Percentiles rank a stretch among this genome's conserved stretches.
Conservation (phyloP, 306 rosid genomes). For the Cucumis melo region DNA sequence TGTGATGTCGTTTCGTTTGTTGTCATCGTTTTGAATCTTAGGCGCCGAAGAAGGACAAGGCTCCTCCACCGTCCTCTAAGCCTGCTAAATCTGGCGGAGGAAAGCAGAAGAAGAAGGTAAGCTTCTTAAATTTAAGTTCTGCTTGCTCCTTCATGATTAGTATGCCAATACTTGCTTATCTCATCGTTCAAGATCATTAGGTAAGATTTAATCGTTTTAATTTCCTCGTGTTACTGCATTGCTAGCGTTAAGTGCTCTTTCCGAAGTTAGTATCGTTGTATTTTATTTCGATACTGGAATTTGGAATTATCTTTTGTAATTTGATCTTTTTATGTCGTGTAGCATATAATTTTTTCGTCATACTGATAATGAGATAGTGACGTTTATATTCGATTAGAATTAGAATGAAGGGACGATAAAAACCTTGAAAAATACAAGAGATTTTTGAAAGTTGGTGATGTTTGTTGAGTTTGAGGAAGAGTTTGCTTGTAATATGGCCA, state of each 20-base stretch:
- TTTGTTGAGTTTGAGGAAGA: neutral
- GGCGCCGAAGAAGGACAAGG: slow-evolving; percentile 44
- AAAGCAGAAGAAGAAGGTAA: slow-evolving; percentile 33
- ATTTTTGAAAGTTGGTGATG: neutral
- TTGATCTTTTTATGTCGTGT: neutral
- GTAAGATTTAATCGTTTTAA: neutral
- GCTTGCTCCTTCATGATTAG: neutral
- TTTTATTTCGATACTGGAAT: neutral
- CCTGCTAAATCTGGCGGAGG: slow-evolving; percentile 35
- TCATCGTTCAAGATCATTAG: neutral
- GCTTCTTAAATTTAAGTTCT: neutral
- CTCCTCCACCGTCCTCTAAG: slow-evolving; percentile 32
- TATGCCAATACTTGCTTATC: neutral
- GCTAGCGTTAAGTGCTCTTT: neutral
- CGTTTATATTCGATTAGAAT: neutral
- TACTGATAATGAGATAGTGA: neutral
- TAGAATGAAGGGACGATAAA: neutral
- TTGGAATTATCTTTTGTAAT: neutral
- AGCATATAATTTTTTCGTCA: neutral
- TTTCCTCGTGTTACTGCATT: neutral
- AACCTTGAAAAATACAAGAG: neutral
- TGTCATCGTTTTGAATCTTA: neutral
- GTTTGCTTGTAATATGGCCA: neutral
- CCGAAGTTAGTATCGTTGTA: neutral
- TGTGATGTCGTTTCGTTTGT: neutral